These are phyloP conservation scores for Caryopteris hybrid DNA, from an alignment of 305 asterid genomes.

Conservation along the genomic window DNA sequence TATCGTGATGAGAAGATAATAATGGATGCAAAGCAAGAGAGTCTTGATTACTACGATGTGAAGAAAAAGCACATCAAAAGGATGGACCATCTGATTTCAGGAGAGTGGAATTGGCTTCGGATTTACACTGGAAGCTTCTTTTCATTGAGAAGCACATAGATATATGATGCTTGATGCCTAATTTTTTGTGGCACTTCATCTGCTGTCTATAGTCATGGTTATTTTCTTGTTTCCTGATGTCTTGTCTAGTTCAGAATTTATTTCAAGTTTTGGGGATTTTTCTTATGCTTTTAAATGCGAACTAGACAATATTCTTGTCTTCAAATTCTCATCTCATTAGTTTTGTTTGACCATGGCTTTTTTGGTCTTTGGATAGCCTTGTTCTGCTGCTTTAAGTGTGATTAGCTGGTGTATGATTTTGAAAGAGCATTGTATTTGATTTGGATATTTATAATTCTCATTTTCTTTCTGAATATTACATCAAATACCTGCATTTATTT, in stretches of 20 bases:
- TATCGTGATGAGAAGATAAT: constrained; percentile 39
- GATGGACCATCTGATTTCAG: constrained; percentile 44
- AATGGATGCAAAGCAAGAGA: constrained; percentile 45
- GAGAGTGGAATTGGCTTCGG: constrained; percentile 50
- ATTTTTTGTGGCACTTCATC: constrained; percentile 25
- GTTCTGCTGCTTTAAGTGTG: constrained; percentile 8
- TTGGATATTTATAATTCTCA: constrained; percentile 14
- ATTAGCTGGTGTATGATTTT: constrained; percentile 13
- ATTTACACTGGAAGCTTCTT: constrained; percentile 48
- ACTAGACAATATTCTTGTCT: constrained; percentile 7
- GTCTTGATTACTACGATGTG: constrained; percentile 43
- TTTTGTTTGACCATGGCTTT: constrained; percentile 18
- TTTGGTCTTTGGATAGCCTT: constrained; percentile 19
- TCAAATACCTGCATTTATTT: neutral
- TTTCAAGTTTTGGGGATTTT: neutral
- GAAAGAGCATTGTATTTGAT: constrained; percentile 16
- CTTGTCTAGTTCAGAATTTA: constrained; percentile 10
- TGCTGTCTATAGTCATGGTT: neutral
- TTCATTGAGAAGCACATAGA: constrained; percentile 32
- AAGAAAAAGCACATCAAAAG: constrained; percentile 41
- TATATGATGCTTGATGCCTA: constrained; percentile 29
- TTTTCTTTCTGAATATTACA: neutral
- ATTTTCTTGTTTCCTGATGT: constrained; percentile 4
- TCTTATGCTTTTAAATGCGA: constrained; percentile 3
- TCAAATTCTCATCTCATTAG: constrained; percentile 2